phyloP scores from a whole-genome alignment of 495 filamentous ascomycete genomes.

The Bathelium albidoporum region DNA sequence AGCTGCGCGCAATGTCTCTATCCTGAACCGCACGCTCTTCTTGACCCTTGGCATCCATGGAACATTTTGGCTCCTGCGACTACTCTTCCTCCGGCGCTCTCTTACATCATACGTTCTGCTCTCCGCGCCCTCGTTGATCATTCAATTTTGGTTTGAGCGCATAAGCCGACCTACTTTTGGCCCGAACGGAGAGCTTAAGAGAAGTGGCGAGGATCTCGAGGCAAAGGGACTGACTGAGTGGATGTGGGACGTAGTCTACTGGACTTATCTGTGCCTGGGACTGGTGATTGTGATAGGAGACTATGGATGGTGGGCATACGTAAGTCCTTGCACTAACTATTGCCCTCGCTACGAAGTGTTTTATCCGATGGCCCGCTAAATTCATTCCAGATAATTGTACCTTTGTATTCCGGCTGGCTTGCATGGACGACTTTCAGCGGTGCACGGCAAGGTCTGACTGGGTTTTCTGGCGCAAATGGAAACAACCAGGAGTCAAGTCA shows the following conservation, averaged over 20 bases:
- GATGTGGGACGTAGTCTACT: conserved; percentile 94
- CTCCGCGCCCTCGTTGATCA: conserved; percentile 59
- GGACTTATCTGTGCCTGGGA: conserved; percentile 47
- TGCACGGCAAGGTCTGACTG: conserved; percentile 21
- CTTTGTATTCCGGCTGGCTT: conserved; percentile 27
- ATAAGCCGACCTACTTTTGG: conserved; percentile 66
- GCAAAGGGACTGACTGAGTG: conserved; percentile 89
- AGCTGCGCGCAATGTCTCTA: conserved; percentile 63
- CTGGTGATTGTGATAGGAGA: conserved; percentile 28
- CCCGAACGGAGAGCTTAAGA: conserved; percentile 55
- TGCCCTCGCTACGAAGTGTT: neutral
- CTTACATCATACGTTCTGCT: conserved; percentile 61
- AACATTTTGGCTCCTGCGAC: conserved; percentile 60
- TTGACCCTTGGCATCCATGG: conserved; percentile 58
- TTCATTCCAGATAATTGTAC: conserved; percentile 20
- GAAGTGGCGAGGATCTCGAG: conserved; percentile 77
- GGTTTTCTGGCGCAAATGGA: conserved; percentile 18
- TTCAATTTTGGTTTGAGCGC: conserved; percentile 75
- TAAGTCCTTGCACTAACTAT: neutral
- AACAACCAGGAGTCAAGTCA: conserved; percentile 11
- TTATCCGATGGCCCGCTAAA: neutral
- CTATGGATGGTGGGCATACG: conserved; percentile 31
- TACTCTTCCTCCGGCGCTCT: conserved; percentile 46
- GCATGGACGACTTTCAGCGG: conserved; percentile 28
- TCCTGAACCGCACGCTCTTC: conserved; percentile 69